Conservation (phyloP, 176 grass and related monocot genomes). For the Oryza longistaminata region DNA sequence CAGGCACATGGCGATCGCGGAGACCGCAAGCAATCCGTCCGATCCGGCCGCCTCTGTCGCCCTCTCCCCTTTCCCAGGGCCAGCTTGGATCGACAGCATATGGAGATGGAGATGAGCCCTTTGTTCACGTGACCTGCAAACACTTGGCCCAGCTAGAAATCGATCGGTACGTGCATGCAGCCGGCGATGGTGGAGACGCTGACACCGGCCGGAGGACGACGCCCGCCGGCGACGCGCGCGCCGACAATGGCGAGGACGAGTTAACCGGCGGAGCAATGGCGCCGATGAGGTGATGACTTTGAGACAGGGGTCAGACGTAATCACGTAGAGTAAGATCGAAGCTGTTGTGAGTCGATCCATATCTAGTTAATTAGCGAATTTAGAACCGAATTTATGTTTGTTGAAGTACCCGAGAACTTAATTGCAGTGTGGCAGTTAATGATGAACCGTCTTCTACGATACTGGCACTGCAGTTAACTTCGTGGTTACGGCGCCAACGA, state of each 20-base stretch:
- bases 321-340: neutral
- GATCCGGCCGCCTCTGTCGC: neutral
- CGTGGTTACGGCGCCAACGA: neutral
- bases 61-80: neutral
- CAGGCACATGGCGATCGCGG: constrained; percentile 48
- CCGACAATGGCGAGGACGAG: neutral
- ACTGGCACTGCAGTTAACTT: neutral
- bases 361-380: no score
- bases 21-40: constrained; percentile 35
- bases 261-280: neutral
- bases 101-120: neutral
- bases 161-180: neutral
- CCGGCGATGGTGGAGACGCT: neutral
- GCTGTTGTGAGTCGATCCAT: neutral
- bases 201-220: neutral
- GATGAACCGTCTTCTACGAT: neutral
- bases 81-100: constrained; percentile 9
- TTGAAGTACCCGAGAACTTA: neutral
- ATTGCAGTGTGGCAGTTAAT: neutral
- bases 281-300: neutral
- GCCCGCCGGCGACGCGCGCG: neutral
- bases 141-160: neutral
- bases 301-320: neutral
- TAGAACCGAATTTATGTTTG: neutral
- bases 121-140: neutral